These are phyloP conservation scores for Trametes polyzona DNA, from an alignment of 1,284 basidiomycete species.

Conservation along the genomic window DNA sequence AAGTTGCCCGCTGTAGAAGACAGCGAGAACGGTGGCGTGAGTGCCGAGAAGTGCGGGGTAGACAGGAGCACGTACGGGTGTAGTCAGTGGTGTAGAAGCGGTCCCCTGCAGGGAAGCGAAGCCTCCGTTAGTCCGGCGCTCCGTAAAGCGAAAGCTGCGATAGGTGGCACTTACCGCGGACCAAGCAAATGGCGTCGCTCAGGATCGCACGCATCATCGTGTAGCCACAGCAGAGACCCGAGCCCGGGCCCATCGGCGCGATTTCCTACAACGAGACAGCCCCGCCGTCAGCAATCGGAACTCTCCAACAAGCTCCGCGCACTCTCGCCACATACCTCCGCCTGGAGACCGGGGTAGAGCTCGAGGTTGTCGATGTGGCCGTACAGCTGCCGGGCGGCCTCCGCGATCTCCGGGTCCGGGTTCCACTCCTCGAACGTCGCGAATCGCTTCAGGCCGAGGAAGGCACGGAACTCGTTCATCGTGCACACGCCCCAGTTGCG, in stretches of 20 bases:
- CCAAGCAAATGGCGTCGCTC: conserved; percentile 80
- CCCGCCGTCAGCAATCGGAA: conserved; percentile 34
- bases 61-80: conserved; percentile 45
- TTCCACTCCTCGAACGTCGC: conserved; percentile 80
- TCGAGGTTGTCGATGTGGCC: conserved; percentile 78
- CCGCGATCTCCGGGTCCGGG: conserved; percentile 60
- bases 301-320: not conserved
- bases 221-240: conserved; percentile 85
- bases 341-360: conserved; percentile 75
- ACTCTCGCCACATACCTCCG: conserved; percentile 35
- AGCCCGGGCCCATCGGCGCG: conserved; percentile 63
- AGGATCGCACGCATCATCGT: conserved; percentile 87
- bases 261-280: conserved; percentile 76
- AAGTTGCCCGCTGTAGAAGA: conserved; percentile 60
- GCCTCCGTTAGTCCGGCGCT: conserved; percentile 5
- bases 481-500: conserved; percentile 79
- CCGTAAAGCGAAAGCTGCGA: too few species aligned
- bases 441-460: conserved; percentile 60
- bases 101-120: conserved; percentile 56
- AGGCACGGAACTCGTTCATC: conserved; percentile 65
- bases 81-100: conserved; percentile 81
- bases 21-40: not conserved
- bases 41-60: not conserved
- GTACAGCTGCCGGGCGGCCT: conserved; percentile 71
- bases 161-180: conserved; percentile 30